phyloP scores from a whole-genome alignment of 208 protist genomes.

The Phytomonas francai region DNA sequence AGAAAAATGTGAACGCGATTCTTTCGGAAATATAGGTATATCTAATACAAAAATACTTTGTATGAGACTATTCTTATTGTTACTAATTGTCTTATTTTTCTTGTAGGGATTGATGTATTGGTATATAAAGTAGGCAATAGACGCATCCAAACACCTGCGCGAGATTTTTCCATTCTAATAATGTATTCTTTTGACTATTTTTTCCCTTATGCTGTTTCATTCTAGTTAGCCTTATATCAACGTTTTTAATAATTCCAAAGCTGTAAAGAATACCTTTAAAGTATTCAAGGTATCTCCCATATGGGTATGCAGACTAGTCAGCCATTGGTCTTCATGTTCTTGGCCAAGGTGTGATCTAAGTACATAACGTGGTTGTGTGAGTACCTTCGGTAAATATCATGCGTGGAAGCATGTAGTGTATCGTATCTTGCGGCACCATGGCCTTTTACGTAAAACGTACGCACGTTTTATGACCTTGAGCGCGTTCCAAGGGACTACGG shows the following conservation, averaged over 20 bases:
- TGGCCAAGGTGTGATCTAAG: background rate
- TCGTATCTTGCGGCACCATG: background rate
- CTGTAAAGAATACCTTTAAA: background rate
- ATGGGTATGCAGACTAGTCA: background rate
- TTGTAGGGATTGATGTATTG: background rate
- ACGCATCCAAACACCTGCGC: background rate
- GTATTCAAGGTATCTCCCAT: background rate
- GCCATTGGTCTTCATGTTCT: background rate
- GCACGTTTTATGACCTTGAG: background rate
- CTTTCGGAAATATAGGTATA: slow-evolving; percentile 5
- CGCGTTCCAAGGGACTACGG: background rate
- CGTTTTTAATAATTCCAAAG: slow-evolving; percentile 1
- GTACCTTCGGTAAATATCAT: background rate
- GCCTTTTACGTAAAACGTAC: background rate
- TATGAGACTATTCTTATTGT: slow-evolving; percentile 1
- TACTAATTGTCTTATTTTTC: slow-evolving; percentile 3
- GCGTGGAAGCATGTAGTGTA: background rate
- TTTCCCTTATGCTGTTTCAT: background rate
- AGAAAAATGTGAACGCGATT: slow-evolving; percentile 1
- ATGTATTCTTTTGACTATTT: slow-evolving; percentile 7
- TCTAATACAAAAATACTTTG: background rate
- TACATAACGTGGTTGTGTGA: background rate
- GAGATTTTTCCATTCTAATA: slow-evolving; percentile 6
- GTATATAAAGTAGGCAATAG: background rate
- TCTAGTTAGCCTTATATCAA: slow-evolving; percentile 9